Evolutionary conservation across 2,329 filamentous ascomycete species (phyloP).

Genomic region (Aureobasidium sp.): DNA sequence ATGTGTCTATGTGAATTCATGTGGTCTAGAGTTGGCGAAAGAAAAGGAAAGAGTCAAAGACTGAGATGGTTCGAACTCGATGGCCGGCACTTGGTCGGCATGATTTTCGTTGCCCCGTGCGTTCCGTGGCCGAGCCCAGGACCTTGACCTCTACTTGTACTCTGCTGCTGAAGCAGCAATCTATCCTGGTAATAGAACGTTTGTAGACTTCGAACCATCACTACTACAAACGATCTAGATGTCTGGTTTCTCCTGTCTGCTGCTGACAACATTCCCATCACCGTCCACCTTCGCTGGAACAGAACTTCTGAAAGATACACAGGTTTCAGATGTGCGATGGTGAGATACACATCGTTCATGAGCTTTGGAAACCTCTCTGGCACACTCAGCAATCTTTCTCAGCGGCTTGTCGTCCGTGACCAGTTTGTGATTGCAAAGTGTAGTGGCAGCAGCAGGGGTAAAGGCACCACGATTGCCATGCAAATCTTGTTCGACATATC

Average conservation of each 20-base stretch:
- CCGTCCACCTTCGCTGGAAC: background rate
- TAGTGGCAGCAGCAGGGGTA: background rate
- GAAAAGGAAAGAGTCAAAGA: background rate
- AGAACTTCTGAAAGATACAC: background rate
- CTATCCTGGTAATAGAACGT: background rate
- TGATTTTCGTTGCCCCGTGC: background rate
- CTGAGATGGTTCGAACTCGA: background rate
- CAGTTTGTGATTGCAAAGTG: background rate
- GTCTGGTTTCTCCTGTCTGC: background rate
- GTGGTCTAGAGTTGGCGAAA: background rate
- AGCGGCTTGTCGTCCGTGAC: background rate
- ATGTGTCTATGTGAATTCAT: background rate
- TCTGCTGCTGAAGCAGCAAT: background rate
- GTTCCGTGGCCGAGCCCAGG: background rate
- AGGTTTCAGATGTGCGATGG: background rate
- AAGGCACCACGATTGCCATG: background rate
- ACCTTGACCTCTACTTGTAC: background rate
- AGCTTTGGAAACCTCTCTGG: background rate
- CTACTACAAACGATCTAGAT: too few relatives aligned
- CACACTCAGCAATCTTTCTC: background rate
- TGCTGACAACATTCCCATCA: background rate
- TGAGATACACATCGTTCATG: background rate
- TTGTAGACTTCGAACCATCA: background rate
- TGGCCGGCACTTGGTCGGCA: background rate
- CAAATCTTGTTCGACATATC: background rate